Evolutionary conservation across 139 green algal species (phyloP), one percentile per base, ranked within the genome.

Genomic region (Parachlorella kessleri): DNA sequence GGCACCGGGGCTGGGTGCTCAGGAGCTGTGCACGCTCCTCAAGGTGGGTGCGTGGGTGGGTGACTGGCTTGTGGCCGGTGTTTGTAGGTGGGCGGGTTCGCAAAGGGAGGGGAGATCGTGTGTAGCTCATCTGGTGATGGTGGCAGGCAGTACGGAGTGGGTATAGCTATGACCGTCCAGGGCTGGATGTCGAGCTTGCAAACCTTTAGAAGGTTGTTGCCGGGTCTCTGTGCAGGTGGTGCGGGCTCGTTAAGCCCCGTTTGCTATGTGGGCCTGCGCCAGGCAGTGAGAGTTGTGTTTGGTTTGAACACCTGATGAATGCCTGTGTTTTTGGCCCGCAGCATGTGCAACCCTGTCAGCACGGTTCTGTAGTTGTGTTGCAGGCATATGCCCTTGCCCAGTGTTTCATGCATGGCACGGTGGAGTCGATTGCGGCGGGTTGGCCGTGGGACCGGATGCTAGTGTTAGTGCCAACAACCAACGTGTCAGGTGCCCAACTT

Each of bases 51-150:
- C 14, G 14, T 18, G 21, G 48, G 14, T 59, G 48, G n/a, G n/a
- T n/a, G n/a, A n/a, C n/a, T n/a, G n/a, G n/a, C n/a, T n/a, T n/a
- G n/a, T n/a, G n/a, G n/a, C n/a, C n/a, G n/a, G n/a, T n/a, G n/a
- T n/a, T n/a, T n/a, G n/a, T n/a, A n/a, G 40, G 63, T 65, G 21
- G 26, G n/a, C 7, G 74, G 64, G 6, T n/a, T 79, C 30, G 74
- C 74, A 33, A 32, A 39, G 23, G n/a, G n/a, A n/a, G n/a, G n/a
- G n/a, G n/a, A n/a, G n/a, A n/a, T 18, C 48, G 21, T 14, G 48
- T 14, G 48, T 18, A 59, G 48, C 48, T 59, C 48, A 14, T 59
- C 21, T 14, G 48, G 48, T 28, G 14, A 59, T 18, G 48, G 48
- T 59, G 14, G 14, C 48, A 59, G 48, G 68, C 72, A 24, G 24